A percentile compares a stretch with the other conserved stretches of the same genome.
Evolutionary conservation across 768 basidiomycete genomes (phyloP).

Genomic region (Kwoniella shandongensis): DNA sequence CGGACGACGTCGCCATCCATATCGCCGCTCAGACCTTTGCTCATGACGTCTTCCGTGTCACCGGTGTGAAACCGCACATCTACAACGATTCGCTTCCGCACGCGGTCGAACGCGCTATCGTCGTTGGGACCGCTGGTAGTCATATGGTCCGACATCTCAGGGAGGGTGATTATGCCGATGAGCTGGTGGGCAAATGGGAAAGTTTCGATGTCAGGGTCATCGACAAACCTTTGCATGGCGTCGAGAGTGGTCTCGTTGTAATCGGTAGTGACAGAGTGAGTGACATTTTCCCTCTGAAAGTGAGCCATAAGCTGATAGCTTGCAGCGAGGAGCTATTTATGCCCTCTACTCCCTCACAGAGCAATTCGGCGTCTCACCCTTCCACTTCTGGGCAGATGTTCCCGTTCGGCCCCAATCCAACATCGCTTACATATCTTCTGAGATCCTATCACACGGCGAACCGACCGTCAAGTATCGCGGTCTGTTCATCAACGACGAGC

Average conservation of each 20-base stretch:
- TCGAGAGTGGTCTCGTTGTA: constrained; percentile 66
- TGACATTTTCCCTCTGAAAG: too few relatives aligned
- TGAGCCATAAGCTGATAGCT: too few relatives aligned
- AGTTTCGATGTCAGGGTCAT: constrained; percentile 61
- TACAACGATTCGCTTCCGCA: constrained; percentile 59
- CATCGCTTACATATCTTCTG: constrained; percentile 55
- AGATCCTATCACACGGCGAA: constrained; percentile 59
- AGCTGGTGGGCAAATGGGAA: constrained; percentile 68
- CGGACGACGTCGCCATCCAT: constrained; percentile 41
- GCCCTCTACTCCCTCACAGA: constrained; percentile 69
- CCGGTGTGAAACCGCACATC: constrained; percentile 59
- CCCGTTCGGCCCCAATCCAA: constrained; percentile 60
- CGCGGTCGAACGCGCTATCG: constrained; percentile 55
- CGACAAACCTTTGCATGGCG: constrained; percentile 62
- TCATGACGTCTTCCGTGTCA: constrained; percentile 65
- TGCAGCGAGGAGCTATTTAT: constrained; percentile 67
- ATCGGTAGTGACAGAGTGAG: constrained; percentile 63
- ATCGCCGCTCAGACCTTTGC: constrained; percentile 63
- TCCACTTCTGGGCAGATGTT: constrained; percentile 71
- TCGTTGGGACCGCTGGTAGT: constrained; percentile 68
- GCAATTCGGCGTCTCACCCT: constrained; percentile 62
- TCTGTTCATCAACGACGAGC: constrained; percentile 74
- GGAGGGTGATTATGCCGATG: too few relatives aligned
- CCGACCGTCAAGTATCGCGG: constrained; percentile 72
- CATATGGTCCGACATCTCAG: constrained; percentile 59